Conservation (phyloP, 495 filamentous ascomycete species). For the Aspergillus heteromorphus region DNA sequence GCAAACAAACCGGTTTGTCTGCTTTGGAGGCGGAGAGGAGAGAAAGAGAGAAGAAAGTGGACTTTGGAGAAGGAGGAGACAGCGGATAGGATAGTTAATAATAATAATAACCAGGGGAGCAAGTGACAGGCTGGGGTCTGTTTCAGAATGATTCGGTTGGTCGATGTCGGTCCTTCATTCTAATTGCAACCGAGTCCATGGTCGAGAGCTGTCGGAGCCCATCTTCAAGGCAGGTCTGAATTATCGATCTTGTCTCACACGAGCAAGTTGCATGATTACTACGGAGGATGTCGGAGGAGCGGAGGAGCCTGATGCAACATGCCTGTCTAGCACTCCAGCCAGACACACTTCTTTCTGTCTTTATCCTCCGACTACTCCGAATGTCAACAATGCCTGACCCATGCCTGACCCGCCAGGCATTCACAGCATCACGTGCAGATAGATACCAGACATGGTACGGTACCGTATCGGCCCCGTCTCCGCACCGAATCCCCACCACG, state of each 20-base stretch:
- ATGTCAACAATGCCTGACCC: too few species aligned
- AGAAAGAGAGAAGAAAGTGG: not conserved
- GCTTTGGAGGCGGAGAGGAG: not conserved
- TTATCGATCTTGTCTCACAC: not conserved
- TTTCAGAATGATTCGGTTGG: conserved; percentile 2
- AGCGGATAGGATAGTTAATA: too few species aligned
- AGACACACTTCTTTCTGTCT: too few species aligned
- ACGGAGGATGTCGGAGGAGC: too few species aligned
- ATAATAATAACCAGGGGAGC: not conserved
- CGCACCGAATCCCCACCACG: not conserved
- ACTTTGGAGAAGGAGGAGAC: not conserved
- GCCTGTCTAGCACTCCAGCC: too few species aligned
- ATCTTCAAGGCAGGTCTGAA: not conserved
- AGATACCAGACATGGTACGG: not conserved
- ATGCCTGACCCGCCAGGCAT: not conserved
- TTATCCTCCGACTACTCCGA: too few species aligned
- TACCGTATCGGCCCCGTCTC: not conserved
- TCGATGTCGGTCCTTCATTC: not conserved
- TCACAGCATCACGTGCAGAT: not conserved
- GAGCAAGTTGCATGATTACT: not conserved
- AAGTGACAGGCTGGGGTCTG: not conserved
- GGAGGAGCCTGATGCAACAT: too few species aligned
- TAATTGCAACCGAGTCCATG: not conserved
- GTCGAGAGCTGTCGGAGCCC: not conserved
- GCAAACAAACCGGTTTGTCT: conserved; percentile 4